A percentile compares a stretch with the other conserved stretches of the same genome.
Evolutionary conservation across 331 rosid species (phyloP).

Genomic region (Acacia concinna): DNA sequence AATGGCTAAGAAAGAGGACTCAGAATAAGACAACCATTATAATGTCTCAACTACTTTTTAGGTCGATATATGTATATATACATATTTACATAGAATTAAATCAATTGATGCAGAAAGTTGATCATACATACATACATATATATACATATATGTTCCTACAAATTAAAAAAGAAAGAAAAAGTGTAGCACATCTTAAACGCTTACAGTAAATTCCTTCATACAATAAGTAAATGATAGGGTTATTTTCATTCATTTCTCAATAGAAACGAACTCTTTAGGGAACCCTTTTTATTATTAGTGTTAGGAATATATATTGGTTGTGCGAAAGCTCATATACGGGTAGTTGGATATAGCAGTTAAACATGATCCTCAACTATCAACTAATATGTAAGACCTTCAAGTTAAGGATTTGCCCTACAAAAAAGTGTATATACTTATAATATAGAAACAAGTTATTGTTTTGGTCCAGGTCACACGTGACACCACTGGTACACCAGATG

Average conservation of each 20-base stretch:
- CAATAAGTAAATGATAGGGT: background rate
- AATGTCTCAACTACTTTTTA: background rate
- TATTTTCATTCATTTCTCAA: background rate
- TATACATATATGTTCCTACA: background rate
- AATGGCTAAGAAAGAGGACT: conserved; percentile 4
- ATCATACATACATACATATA: background rate
- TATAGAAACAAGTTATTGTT: background rate
- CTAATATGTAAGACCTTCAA: background rate
- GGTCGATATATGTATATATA: background rate
- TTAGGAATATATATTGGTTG: background rate
- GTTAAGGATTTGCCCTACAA: background rate
- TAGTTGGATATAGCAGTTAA: background rate
- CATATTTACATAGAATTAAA: background rate
- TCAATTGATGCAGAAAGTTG: conserved; percentile 13
- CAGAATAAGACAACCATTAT: background rate
- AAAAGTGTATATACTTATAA: background rate
- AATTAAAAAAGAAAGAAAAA: background rate
- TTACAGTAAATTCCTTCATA: background rate
- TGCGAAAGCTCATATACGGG: background rate
- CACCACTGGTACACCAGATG: conserved; percentile 8
- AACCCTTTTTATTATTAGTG: background rate
- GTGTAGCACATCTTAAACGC: too few relatives aligned
- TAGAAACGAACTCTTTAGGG: background rate
- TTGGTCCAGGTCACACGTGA: conserved; percentile 75
- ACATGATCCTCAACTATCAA: background rate